Evolutionary conservation across 1,284 basidiomycete species (phyloP).

Genomic region (Heterobasidion irregulare): DNA sequence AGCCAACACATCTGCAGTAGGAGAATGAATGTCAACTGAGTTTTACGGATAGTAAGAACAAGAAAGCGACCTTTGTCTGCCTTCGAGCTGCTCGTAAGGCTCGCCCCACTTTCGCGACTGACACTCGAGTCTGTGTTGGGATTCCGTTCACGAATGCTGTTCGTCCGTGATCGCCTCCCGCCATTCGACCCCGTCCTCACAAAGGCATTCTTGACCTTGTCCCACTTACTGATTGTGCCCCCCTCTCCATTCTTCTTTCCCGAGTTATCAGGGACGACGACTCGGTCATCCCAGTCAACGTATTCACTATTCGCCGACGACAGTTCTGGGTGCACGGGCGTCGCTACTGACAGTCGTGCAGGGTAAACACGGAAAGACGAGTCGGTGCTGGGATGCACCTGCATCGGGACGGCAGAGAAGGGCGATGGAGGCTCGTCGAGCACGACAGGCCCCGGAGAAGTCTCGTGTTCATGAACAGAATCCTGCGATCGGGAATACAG

Average conservation of each 20-base stretch:
- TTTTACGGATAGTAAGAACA: neutral
- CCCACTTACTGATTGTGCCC: slow-evolving; percentile 45
- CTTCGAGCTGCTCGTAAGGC: slow-evolving; percentile 46
- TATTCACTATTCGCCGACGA: slow-evolving; percentile 45
- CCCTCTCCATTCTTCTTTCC: slow-evolving; percentile 38
- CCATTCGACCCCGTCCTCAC: slow-evolving; percentile 51
- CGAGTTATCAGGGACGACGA: slow-evolving; percentile 34
- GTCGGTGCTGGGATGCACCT: slow-evolving; percentile 27
- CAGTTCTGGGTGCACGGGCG: slow-evolving; percentile 45
- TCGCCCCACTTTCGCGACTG: slow-evolving; percentile 69
- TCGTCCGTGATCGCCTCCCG: slow-evolving; percentile 69
- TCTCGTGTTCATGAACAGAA: slow-evolving; percentile 52
- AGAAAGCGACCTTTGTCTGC: slow-evolving; percentile 31
- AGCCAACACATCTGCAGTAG: neutral
- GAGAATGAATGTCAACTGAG: neutral
- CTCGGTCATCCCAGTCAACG: slow-evolving; percentile 46
- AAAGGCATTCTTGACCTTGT: slow-evolving; percentile 56
- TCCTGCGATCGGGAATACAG: slow-evolving; percentile 47
- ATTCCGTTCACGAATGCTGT: slow-evolving; percentile 58
- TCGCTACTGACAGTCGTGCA: slow-evolving; percentile 50
- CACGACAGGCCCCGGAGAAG: slow-evolving; percentile 38
- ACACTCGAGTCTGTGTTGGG: slow-evolving; percentile 57
- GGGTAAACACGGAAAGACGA: slow-evolving; percentile 47
- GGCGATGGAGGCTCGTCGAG: slow-evolving; percentile 41
- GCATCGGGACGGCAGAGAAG: slow-evolving; percentile 35